Evolutionary conservation across 306 rosid species (phyloP), one percentile per base, ranked within the genome.

Genomic region (Ochetophila trinervis): DNA sequence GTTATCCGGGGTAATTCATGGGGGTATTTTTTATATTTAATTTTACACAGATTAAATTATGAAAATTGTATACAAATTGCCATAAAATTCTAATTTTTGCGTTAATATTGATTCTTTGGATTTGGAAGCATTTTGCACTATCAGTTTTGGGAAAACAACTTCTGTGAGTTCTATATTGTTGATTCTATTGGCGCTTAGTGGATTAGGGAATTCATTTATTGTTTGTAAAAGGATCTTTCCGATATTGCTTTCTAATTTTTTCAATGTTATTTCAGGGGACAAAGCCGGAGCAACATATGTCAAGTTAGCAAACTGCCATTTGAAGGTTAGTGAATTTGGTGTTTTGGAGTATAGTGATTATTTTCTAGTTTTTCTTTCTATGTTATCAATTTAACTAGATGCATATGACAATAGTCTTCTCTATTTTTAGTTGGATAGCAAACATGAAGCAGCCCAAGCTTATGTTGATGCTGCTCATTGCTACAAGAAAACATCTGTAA

Each of bases 371-470:
- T 40, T 35, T n/a, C 3, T 40, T 49, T 24, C 45, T 2, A 42
- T 27, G 7, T 63, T 7, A 32, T 24, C 20, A 23, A 12, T 67
- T n/a, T 19, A 13, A 19, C 15, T 50, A 14, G 42, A 20, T 27
- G 16, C 9, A 17, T 5, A 11, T 21, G 69, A 47, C 22, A 6
- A 4, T 16, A 32, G 35, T 71, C 10, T 6, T 36, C 75, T 23
- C 57, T 57, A 9, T 60, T 75, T 52, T 75, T 66, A 93, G 99
- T 65, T 67, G 75, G 99, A 94, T 57, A 94, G 96, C 77, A 88
- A 90, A 76, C 99, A 93, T 60, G 99, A 93, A 79, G 97, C 97
- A 32, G 87, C 99, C 64, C 87, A 87, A 68, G 88, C 99, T 71
- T 85, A 84, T 69, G 88, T 86, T 76, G 99, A 93, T 62, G 97